Conservation (phyloP, 108 stramenopile genomes). For the Cyclostephanos tholiformis region DNA sequence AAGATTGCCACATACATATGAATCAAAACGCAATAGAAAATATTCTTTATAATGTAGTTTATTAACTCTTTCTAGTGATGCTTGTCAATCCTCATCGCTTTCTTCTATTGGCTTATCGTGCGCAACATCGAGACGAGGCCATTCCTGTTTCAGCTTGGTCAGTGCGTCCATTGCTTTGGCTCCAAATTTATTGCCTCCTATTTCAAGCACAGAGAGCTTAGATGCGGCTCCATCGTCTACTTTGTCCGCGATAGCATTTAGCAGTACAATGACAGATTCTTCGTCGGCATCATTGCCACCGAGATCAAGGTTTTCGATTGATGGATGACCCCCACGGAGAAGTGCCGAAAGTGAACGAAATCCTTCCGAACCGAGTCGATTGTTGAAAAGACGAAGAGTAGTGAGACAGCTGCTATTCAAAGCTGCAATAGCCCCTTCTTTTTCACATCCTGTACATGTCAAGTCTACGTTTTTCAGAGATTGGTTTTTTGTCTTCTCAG, state of each 20-base stretch:
- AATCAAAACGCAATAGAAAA: not conserved
- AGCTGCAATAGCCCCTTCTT: constrained; percentile 52
- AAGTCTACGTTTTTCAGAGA: constrained; percentile 58
- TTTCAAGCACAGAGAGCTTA: constrained; percentile 55
- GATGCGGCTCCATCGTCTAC: constrained; percentile 16
- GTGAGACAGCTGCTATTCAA: constrained; percentile 39
- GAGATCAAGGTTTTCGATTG: constrained; percentile 68
- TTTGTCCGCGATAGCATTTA: constrained; percentile 45
- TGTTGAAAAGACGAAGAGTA: constrained; percentile 67
- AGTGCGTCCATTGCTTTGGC: constrained; percentile 48
- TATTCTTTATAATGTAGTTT: not conserved
- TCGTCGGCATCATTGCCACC: constrained; percentile 71
- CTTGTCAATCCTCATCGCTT: constrained; percentile 2
- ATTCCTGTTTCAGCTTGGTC: constrained; percentile 37
- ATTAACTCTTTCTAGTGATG: not conserved
- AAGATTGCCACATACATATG: too few relatives aligned
- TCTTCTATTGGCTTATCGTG: constrained; percentile 61
- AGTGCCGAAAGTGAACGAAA: constrained; percentile 48
- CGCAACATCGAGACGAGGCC: constrained; percentile 74
- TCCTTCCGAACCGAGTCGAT: constrained; percentile 63
- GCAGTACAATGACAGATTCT: constrained; percentile 54
- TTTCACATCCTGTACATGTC: constrained; percentile 59
- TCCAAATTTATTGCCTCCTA: constrained; percentile 75
- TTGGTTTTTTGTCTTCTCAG: constrained; percentile 9
- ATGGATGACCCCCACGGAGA: constrained; percentile 54